phyloP scores from a whole-genome alignment of 1,284 basidiomycete species.

The Cerrena zonata region DNA sequence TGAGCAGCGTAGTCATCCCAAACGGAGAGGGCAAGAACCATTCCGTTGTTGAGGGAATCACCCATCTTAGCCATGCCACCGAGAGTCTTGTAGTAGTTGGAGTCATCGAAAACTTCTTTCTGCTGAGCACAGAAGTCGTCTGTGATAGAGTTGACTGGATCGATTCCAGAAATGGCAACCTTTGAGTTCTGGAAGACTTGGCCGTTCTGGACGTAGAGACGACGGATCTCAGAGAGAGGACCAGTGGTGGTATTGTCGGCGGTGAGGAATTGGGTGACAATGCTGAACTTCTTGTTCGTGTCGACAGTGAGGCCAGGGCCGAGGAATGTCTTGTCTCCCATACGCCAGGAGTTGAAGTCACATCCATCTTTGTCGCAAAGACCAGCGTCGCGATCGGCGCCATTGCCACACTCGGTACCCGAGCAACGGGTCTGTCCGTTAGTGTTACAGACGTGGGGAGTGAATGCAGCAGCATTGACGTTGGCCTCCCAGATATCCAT shows the following conservation, averaged over 20 bases:
- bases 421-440: constrained; percentile 34
- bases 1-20: constrained; percentile 44
- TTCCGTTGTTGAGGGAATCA: constrained; percentile 38
- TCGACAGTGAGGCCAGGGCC: constrained; percentile 40
- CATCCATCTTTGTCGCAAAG: constrained; percentile 49
- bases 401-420: constrained; percentile 29
- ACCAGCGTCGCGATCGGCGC: constrained; percentile 30
- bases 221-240: no score
- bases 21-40: constrained; percentile 49
- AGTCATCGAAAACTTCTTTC: constrained; percentile 36
- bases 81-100: constrained; percentile 39
- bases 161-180: constrained; percentile 38
- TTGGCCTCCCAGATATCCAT: no score
- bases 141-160: constrained; percentile 31
- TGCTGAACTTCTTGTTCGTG: constrained; percentile 42
- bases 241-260: constrained; percentile 39
- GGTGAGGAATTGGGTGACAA: constrained; percentile 53
- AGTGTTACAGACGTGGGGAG: constrained; percentile 45
- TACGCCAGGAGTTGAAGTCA: constrained; percentile 54
- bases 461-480: constrained; percentile 42
- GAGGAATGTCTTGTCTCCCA: constrained; percentile 45
- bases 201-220: constrained; percentile 50
- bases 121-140: constrained; percentile 32
- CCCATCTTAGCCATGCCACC: constrained; percentile 44
- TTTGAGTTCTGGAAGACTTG: constrained; percentile 43